Evolutionary conservation across 2,329 filamentous ascomycete species (phyloP).

Genomic region (Botrytis tulipae): DNA sequence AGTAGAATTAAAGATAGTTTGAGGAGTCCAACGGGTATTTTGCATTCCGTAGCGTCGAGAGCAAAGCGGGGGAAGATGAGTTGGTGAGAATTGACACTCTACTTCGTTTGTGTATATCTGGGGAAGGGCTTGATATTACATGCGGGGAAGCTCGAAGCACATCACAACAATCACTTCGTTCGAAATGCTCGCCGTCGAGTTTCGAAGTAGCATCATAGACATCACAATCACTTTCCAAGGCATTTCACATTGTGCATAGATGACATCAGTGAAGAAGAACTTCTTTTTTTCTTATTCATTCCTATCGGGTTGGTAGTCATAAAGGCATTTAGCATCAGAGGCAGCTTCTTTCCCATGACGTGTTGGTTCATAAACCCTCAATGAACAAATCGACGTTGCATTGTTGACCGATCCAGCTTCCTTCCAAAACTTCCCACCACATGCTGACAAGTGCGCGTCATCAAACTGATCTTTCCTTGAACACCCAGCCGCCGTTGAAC

Average conservation of each 20-base stretch:
- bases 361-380: constrained; percentile 37
- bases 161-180: too few species aligned
- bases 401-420: constrained; percentile 39
- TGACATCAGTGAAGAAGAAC: constrained; percentile 30
- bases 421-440: constrained; percentile 38
- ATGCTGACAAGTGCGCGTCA: constrained; percentile 40
- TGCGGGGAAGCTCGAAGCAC: not conserved
- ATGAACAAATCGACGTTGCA: constrained; percentile 37
- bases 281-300: constrained; percentile 36
- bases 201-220: too few species aligned
- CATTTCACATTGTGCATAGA: not conserved
- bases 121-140: not conserved
- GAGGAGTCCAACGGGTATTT: not conserved
- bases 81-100: not conserved
- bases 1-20: not conserved
- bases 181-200: too few species aligned
- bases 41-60: not conserved
- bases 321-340: constrained; percentile 37
- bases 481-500: constrained; percentile 37
- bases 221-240: not conserved
- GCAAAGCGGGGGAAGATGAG: not conserved
- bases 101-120: not conserved
- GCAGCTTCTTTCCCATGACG: constrained; percentile 37
- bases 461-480: constrained; percentile 39
- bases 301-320: constrained; percentile 31